Conservation (phyloP, 176 grass and related monocot genomes). For the Hyparrhenia diplandra region DNA sequence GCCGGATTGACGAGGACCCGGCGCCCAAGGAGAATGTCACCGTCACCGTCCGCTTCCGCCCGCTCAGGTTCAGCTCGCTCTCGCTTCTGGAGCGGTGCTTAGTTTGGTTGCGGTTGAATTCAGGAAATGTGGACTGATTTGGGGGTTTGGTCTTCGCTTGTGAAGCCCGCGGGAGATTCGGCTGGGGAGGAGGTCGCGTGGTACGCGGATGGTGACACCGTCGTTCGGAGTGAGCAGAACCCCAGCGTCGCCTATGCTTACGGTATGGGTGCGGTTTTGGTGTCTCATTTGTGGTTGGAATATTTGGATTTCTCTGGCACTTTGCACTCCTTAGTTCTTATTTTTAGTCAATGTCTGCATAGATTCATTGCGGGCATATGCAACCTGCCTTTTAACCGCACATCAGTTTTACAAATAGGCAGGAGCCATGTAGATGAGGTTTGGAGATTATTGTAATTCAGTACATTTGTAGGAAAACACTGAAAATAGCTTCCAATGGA, state of each 20-base stretch:
- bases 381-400: not conserved
- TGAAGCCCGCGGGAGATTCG: slow-evolving; percentile 95
- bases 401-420: not conserved
- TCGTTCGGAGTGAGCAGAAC: slow-evolving; percentile 89
- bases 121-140: slow-evolving; percentile 45
- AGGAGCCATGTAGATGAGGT: not conserved
- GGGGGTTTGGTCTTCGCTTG: slow-evolving; percentile 27
- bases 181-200: slow-evolving; percentile 93
- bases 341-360: not conserved
- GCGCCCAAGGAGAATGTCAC: slow-evolving; percentile 88
- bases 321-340: not conserved
- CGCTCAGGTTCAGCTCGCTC: slow-evolving; percentile 60
- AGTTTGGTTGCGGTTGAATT: slow-evolving; percentile 25
- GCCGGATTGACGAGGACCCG: slow-evolving; percentile 38
- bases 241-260: slow-evolving; percentile 83
- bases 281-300: not conserved
- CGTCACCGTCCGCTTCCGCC: slow-evolving; percentile 96
- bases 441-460: not conserved
- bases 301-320: not conserved
- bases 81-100: not conserved
- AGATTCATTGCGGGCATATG: not conserved
- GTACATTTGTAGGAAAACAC: not conserved
- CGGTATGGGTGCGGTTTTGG: slow-evolving; percentile 46
- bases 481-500: not conserved
- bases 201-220: slow-evolving; percentile 95